Evolutionary conservation across 2,329 filamentous ascomycete genomes (phyloP), one percentile per base, ranked within the genome.

Genomic region (Emericellopsis atlantica): DNA sequence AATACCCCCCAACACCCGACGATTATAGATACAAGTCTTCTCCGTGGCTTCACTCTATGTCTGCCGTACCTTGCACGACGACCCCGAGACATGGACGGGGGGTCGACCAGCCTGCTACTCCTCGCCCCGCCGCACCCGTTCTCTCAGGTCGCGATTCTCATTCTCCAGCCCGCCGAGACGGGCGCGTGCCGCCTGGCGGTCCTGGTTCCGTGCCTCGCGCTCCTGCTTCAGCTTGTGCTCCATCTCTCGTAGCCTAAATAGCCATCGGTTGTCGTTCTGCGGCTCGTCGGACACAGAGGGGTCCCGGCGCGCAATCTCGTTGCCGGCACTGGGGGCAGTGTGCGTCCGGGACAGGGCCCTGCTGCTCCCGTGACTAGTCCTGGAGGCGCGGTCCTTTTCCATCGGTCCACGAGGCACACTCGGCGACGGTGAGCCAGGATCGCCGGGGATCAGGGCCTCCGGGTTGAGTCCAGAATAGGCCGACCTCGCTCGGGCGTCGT

Each of bases 181-280:
- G 63, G 88, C 83, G 41, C 85, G 69, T 23, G 90, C 90, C 21
- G 87, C 88, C 37, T 75, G 82, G 4, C 92, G 77, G 61, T 98
- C 92, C 43, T 94, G 67, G 40, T 93, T 67, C 36, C 92, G 69
- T 1, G 81, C 88, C 60, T 96, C 92, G 12, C 92, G 69, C 64
- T 98, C 92, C 36, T 84, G 80, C 59, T 95, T 94, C 15, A 98
- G 69, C 50, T 93, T 78, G 48, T 81, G 74, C 66, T 98, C 92
- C 49, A 96, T 67, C 55, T 96, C 89, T 43, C 86, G 79, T 29
- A 96, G 69, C 6, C 92, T 69, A 47, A 94, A 76, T 48, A 93
- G 79, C 86, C 87, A 95, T 49, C 83, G 77, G 48, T 84, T 81
- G 50, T 90, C 82, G 32, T 65, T 63, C 6, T 29, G 26, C 26